Conservation (phyloP, 345 rosid genomes). For the Eucalyptus paniculata region DNA sequence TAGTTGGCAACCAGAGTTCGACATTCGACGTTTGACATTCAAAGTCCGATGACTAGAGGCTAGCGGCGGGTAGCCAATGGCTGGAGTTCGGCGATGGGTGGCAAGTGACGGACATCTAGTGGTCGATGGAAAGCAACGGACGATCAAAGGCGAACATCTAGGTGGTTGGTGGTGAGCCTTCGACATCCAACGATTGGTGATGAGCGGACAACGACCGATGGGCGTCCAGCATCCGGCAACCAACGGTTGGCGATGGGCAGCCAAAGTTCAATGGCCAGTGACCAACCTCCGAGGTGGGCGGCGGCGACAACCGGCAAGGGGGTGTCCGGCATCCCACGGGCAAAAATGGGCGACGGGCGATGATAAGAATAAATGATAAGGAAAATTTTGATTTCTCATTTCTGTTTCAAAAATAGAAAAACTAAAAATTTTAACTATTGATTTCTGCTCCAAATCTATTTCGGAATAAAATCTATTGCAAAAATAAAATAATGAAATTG, state of each 20-base stretch:
- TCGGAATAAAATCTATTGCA: rapidly evolving
- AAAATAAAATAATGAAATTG: no score
- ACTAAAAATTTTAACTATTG: rapidly evolving
- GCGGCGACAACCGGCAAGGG: no score
- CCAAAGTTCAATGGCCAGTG: rapidly evolving
- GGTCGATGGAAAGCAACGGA: no score
- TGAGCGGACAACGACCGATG: rapidly evolving
- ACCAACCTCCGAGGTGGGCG: no score
- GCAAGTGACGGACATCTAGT: rapidly evolving
- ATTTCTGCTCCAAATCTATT: no score
- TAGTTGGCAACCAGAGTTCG: rapidly evolving
- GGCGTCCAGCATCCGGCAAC: rapidly evolving
- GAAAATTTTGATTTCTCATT: no score
- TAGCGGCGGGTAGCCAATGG: rapidly evolving
- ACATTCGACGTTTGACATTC: rapidly evolving
- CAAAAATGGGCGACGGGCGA: rapidly evolving
- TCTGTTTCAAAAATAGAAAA: no score
- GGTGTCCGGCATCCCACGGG: no score
- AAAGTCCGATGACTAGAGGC: rapidly evolving
- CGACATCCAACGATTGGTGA: rapidly evolving
- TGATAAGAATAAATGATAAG: rapidly evolving
- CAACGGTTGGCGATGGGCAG: rapidly evolving
- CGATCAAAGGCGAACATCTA: rapidly evolving
- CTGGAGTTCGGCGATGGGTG: rapidly evolving
- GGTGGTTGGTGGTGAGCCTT: no score